A percentile compares a stretch with the other conserved stretches of the same genome.
phyloP scores from a whole-genome alignment of 78 protist genomes.

The Dictyostelium firmibasis region DNA sequence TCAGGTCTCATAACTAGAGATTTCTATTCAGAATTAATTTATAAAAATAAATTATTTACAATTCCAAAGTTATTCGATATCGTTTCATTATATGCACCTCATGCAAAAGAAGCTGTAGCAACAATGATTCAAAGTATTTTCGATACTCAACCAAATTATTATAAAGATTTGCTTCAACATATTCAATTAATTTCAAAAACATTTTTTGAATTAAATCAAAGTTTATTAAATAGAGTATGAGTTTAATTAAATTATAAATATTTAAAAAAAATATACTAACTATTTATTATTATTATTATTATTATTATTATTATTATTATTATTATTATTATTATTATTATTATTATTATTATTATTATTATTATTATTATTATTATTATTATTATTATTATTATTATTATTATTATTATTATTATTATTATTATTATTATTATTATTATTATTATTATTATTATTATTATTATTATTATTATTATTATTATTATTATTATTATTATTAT shows the following conservation, averaged over 20 bases:
- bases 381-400: neutral
- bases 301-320: neutral
- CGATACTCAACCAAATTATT: constrained; percentile 14
- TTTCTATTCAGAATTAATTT: constrained; percentile 3
- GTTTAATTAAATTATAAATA: neutral
- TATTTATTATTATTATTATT: neutral
- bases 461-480: neutral
- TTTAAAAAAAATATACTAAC: neutral
- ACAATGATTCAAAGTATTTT: constrained; percentile 14
- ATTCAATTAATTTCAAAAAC: neutral
- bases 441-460: neutral
- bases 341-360: neutral
- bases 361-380: neutral
- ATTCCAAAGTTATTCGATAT: constrained; percentile 57
- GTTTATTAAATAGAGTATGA: constrained; percentile 20
- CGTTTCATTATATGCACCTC: neutral
- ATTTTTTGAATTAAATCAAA: constrained; percentile 7
- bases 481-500: neutral
- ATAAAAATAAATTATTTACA: constrained; percentile 1
- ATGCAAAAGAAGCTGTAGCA: neutral
- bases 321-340: neutral
- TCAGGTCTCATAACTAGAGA: constrained; percentile 17
- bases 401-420: neutral
- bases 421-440: neutral
- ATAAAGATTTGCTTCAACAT: neutral